Percentiles rank a stretch among this genome's conserved stretches.
Conservation (phyloP, 1,284 basidiomycete species). For the Cerioporus squamosus region DNA sequence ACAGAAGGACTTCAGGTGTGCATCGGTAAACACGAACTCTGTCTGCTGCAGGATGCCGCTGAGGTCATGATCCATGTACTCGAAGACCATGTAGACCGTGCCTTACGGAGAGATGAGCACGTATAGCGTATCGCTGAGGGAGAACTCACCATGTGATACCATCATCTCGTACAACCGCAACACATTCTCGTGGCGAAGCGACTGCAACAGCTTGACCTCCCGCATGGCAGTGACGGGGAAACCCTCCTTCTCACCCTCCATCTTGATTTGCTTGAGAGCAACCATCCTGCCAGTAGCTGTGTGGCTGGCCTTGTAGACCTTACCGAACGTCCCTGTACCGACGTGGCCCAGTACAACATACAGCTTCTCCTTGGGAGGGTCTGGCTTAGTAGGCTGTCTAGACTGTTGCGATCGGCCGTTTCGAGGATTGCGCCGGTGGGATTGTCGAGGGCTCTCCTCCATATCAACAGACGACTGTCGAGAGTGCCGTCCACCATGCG, state of each 20-base stretch:
- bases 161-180: constrained; percentile 96
- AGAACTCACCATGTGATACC: constrained; percentile 85
- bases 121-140: background rate
- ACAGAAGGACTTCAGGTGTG: constrained; percentile 94
- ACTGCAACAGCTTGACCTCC: constrained; percentile 97
- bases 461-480: constrained; percentile 16
- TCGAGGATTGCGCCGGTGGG: background rate
- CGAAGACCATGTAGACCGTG: constrained; percentile 98
- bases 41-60: constrained; percentile 95
- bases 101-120: constrained; percentile 49
- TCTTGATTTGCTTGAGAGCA: constrained; percentile 95
- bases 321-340: constrained; percentile 98
- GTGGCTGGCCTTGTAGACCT: constrained; percentile 97
- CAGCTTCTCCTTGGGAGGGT: constrained; percentile 53
- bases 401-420: background rate
- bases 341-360: constrained; percentile 94
- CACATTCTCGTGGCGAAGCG: constrained; percentile 88
- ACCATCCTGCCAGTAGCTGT: constrained; percentile 77
- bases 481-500: constrained; percentile 1
- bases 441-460: constrained; percentile 12
- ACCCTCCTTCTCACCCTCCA: constrained; percentile 97
- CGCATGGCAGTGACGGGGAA: constrained; percentile 99
- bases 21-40: constrained; percentile 81
- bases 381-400: constrained; percentile 8
- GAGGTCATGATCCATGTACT: constrained; percentile 99